Conservation (phyloP, 768 basidiomycete genomes). For the Xerocomus potaroensis region DNA sequence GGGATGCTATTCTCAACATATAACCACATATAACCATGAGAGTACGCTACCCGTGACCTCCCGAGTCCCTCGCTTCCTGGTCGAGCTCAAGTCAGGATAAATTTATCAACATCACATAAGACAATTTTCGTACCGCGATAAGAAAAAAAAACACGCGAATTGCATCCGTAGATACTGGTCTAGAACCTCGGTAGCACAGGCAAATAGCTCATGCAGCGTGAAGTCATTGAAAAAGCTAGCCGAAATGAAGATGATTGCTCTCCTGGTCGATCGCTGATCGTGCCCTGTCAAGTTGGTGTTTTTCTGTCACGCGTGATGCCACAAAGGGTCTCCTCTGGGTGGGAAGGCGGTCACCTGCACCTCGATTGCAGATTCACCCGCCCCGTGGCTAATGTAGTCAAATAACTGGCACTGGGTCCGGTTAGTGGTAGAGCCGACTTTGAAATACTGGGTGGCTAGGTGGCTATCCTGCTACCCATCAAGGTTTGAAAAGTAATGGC, state of each 20-base stretch:
- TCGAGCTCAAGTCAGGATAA: background rate
- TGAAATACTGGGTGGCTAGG: conserved; percentile 4
- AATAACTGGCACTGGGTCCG: background rate
- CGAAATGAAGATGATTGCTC: conserved; percentile 27
- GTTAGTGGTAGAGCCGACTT: conserved; percentile 4
- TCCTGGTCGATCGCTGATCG: conserved; percentile 26
- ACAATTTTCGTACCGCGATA: background rate
- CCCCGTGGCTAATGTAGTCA: background rate
- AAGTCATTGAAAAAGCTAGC: conserved; percentile 18
- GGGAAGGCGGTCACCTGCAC: background rate
- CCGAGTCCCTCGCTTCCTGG: background rate
- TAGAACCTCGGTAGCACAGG: too few relatives aligned
- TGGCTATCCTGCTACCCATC: background rate
- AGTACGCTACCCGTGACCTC: too few relatives aligned
- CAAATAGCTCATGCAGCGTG: conserved; percentile 10
- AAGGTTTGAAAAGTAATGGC: background rate
- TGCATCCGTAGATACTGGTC: conserved; percentile 3
- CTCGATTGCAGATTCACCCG: conserved; percentile 1
- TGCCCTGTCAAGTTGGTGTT: conserved; percentile 6
- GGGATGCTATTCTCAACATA: conserved; percentile 2
- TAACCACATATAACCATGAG: conserved; percentile 5
- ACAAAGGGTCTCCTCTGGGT: background rate
- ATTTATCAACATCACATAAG: background rate
- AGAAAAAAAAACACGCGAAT: background rate
- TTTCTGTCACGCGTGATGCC: background rate